phyloP scores from a whole-genome alignment of 192 early-diverging fungal species.

The Paraglomus occultum region DNA sequence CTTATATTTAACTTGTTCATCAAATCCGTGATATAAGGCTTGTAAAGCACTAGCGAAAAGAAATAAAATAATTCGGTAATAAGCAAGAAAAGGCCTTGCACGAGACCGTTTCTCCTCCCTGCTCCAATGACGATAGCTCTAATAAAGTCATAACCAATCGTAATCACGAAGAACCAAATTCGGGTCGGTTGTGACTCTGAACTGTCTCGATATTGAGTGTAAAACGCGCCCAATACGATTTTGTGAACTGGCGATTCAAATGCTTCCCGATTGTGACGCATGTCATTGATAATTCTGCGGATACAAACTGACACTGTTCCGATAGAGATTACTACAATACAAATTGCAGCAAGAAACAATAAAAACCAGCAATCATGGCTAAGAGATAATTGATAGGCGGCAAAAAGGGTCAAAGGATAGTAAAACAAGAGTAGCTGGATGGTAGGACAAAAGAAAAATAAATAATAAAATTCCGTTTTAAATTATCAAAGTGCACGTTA shows the following conservation, averaged over 20 bases:
- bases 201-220: slow-evolving; percentile 5
- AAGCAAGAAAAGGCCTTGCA: neutral
- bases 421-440: slow-evolving; percentile 17
- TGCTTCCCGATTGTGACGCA: neutral
- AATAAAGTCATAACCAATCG: slow-evolving; percentile 3
- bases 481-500: neutral
- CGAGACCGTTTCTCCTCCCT: neutral
- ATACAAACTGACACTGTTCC: neutral
- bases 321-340: neutral
- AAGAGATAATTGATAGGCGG: slow-evolving; percentile 9
- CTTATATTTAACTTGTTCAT: neutral
- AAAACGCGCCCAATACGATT: neutral
- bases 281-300: neutral
- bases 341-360: slow-evolving; percentile 12
- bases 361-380: slow-evolving; percentile 7
- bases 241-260: neutral
- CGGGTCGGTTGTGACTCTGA: neutral
- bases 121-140: slow-evolving; percentile 7
- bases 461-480: neutral
- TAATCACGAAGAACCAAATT: slow-evolving; percentile 8
- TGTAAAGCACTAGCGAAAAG: neutral
- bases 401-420: slow-evolving; percentile 18
- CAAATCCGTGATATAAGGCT: neutral
- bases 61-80: neutral
- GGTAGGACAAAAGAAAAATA: neutral